A percentile compares a stretch with the other conserved stretches of the same genome.
Evolutionary conservation across 257 asterid genomes (phyloP).

Genomic region (Prunella vulgaris): DNA sequence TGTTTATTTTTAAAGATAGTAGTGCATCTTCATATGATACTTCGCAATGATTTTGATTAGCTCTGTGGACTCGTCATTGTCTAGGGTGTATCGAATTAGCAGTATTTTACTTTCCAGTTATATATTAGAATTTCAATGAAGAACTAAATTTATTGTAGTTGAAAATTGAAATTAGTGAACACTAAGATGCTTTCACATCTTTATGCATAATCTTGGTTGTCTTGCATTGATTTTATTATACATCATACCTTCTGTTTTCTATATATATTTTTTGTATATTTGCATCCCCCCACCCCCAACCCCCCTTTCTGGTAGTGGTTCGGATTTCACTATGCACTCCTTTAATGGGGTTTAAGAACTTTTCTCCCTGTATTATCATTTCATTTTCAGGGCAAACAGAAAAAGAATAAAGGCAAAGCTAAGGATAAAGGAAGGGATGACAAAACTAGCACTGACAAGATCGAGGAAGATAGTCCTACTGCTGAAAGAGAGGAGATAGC

Average conservation of each 20-base stretch:
- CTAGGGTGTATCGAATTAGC: neutral
- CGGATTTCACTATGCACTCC: neutral
- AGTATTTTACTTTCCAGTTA: neutral
- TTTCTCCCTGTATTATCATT: neutral
- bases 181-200: neutral
- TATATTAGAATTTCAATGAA: neutral
- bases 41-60: neutral
- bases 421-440: slow-evolving; percentile 74
- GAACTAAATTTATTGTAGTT: neutral
- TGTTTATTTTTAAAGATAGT: neutral
- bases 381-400: slow-evolving; percentile 66
- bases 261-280: no score
- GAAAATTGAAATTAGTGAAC: neutral
- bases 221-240: neutral
- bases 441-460: slow-evolving; percentile 36
- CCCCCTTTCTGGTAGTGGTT: neutral
- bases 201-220: neutral
- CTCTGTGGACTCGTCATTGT: neutral
- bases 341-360: neutral
- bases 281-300: no score
- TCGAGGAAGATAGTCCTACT: slow-evolving; percentile 38
- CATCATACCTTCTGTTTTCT: neutral
- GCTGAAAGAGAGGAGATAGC: slow-evolving; percentile 35
- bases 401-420: slow-evolving; percentile 60
- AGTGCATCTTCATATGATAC: neutral